Evolutionary conservation across 116 monocot species (phyloP).

Genomic region (Papilionanthe hybrid): DNA sequence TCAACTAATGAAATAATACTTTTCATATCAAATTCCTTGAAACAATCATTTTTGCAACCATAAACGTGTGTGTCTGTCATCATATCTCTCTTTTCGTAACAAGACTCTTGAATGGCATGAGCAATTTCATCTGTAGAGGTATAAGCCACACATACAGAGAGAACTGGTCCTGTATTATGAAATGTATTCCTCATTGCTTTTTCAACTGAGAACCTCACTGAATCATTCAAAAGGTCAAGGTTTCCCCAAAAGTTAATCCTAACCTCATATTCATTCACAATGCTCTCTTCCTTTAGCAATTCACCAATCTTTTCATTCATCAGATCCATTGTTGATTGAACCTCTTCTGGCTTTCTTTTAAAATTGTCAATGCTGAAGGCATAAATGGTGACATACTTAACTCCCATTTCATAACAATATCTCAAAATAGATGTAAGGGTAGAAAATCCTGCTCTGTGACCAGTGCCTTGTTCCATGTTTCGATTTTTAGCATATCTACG

Average conservation of each 20-base stretch:
- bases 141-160: constrained; percentile 85
- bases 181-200: constrained; percentile 68
- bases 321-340: constrained; percentile 56
- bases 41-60: neutral
- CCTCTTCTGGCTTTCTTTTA: constrained; percentile 68
- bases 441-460: constrained; percentile 52
- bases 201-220: constrained; percentile 48
- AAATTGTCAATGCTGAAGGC: constrained; percentile 98
- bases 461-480: constrained; percentile 22
- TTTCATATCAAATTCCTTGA: neutral
- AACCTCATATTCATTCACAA: constrained; percentile 43
- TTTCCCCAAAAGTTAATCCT: constrained; percentile 85
- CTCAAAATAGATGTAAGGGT: constrained; percentile 48
- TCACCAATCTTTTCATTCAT: constrained; percentile 80
- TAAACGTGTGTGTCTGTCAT: neutral
- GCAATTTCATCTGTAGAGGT: constrained; percentile 69
- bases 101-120: constrained; percentile 50
- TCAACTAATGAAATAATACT: constrained; percentile 36
- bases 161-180: constrained; percentile 52
- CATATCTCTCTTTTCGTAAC: constrained; percentile 23
- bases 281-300: constrained; percentile 39
- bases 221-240: constrained; percentile 46
- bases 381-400: constrained; percentile 79
- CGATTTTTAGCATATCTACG: constrained; percentile 53
- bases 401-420: constrained; percentile 81